Percentiles rank a stretch among this genome's conserved stretches.
phyloP scores from a whole-genome alignment of 2,329 filamentous ascomycete genomes.

The Stachybotrys chlorohalonatus region DNA sequence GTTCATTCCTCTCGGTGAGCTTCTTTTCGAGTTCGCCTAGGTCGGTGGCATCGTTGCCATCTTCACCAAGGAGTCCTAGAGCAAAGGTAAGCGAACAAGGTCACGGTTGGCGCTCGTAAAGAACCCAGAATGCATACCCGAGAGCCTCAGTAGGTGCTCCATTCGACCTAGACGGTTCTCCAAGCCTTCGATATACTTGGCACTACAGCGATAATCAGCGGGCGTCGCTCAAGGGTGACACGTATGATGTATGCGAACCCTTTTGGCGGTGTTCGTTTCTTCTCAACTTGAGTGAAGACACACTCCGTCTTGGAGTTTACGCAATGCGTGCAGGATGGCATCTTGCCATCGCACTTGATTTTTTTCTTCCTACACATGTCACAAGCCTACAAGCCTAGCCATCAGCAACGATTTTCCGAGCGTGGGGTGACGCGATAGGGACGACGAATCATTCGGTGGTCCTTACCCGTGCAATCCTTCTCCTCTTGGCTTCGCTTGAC shows the following conservation, averaged over 20 bases:
- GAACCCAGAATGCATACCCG: conserved; percentile 38
- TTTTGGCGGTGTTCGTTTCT: conserved; percentile 95
- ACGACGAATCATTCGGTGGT: neutral
- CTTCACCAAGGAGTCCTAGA: conserved; percentile 69
- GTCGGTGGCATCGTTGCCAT: conserved; percentile 78
- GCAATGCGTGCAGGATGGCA: conserved; percentile 91
- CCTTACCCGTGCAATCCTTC: conserved; percentile 77
- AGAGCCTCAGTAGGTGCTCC: conserved; percentile 83
- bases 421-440: neutral
- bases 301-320: conserved; percentile 98
- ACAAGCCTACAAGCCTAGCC: conserved; percentile 53
- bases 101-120: neutral
- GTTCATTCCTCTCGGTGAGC: conserved; percentile 46
- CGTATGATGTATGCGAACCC: conserved; percentile 50
- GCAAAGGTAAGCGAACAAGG: conserved; percentile 4
- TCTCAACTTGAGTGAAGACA: conserved; percentile 95
- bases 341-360: conserved; percentile 96
- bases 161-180: conserved; percentile 93
- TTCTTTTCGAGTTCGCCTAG: conserved; percentile 80
- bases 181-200: conserved; percentile 95
- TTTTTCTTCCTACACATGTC: conserved; percentile 97
- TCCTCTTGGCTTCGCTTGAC: conserved; percentile 77
- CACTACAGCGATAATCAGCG: conserved; percentile 40
- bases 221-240: neutral
- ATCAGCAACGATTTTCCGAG: conserved; percentile 2